Evolutionary conservation across 2,329 filamentous ascomycete genomes (phyloP).

Genomic region (Penicillium sp.): DNA sequence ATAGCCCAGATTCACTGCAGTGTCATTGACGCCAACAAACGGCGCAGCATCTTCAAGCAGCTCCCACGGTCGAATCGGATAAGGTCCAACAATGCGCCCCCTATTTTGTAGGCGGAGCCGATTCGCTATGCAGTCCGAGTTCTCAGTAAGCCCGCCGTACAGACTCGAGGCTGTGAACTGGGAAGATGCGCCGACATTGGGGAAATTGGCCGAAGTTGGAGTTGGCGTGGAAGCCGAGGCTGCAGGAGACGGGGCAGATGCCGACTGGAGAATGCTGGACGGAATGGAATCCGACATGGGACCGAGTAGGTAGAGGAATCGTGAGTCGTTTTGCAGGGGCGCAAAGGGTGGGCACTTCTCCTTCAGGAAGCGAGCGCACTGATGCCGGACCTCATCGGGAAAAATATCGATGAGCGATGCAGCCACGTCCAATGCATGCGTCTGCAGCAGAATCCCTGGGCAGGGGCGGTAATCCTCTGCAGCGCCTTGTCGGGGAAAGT

Average conservation of each 20-base stretch:
- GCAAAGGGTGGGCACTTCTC: constrained; percentile 45
- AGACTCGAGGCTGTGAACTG: constrained; percentile 21
- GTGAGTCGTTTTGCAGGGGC: constrained; percentile 42
- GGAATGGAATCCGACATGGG: constrained; percentile 33
- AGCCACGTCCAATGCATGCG: constrained; percentile 49
- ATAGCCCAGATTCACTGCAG: constrained; percentile 45
- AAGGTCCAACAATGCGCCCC: constrained; percentile 38
- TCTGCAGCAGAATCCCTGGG: constrained; percentile 39
- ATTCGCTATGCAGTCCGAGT: constrained; percentile 29
- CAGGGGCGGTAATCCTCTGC: constrained; percentile 30
- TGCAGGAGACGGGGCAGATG: constrained; percentile 36
- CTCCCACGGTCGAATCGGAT: constrained; percentile 46
- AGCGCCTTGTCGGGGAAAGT: constrained; percentile 30
- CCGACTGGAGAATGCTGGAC: constrained; percentile 25
- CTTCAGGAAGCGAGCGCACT: constrained; percentile 46
- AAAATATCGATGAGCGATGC: constrained; percentile 48
- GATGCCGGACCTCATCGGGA: constrained; percentile 46
- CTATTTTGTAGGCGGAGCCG: constrained; percentile 43
- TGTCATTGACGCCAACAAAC: constrained; percentile 48
- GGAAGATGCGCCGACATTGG: constrained; percentile 18
- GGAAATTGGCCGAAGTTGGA: constrained; percentile 29
- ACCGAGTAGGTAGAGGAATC: constrained; percentile 47
- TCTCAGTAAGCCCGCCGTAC: constrained; percentile 27
- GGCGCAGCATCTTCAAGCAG: constrained; percentile 50
- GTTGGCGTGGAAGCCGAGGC: constrained; percentile 34